Evolutionary conservation across 1,139 yeast species (phyloP), one percentile per base, ranked within the genome.

Genomic region (Eremothecium gossypii): DNA sequence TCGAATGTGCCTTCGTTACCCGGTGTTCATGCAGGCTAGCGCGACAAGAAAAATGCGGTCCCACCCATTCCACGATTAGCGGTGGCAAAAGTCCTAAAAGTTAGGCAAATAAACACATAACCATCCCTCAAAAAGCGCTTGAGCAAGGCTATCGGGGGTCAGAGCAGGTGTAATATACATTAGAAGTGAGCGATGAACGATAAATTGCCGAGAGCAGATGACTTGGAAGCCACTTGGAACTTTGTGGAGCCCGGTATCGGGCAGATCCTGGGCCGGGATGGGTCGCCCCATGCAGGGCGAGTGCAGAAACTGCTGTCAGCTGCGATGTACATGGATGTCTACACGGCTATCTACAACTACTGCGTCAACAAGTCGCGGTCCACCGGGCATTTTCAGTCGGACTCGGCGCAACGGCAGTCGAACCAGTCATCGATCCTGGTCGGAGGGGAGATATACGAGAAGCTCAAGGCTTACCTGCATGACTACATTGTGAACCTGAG

Each of bases 271-370:
- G 93, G 89, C 2, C 77, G 53, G 26, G 62, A 57, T 41, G 52
- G 51, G 12, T 42, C 50, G 3, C 41, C 48, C 11, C 30, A 45
- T 4, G 40, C 46, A 20, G 57, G 51, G 31, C 48, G 61, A 17
- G 73, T 76, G 41, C 75, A 76, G 42, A 77, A 78, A 46, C 81
- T 83, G 4, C 74, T 82, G 36, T 78, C 81, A 12, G 76, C 87
- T 14, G 71, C 73, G 48, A 81, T 81, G 80, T 83, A 82, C 58
- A 81, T 83, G 80, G 68, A 67, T 37, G 67, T 67, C n/a, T 82
- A 81, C 61, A 84, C 95, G 1, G 95, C 95, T 3, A 83, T 91
- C 50, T 93, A 89, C 68, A 89, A 89, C 66, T 91, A 85, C 61
- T 91, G 98, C 68, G 91, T 85, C 41, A 81, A 85, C 52, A 83